Evolutionary conservation across 2,329 filamentous ascomycete species (phyloP), one percentile per base, ranked within the genome.

Genomic region (Venturia pyrina): DNA sequence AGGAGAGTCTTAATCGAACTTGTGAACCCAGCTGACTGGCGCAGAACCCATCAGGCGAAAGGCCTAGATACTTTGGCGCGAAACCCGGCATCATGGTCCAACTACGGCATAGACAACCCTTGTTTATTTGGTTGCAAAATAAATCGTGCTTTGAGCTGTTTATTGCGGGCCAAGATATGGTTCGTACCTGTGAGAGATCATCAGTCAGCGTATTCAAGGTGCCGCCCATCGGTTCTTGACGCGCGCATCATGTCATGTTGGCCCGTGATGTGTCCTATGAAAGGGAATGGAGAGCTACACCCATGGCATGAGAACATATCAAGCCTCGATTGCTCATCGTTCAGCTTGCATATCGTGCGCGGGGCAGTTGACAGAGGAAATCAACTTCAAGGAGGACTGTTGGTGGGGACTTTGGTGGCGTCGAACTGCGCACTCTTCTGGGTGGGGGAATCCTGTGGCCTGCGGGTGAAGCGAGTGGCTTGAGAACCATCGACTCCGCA

Each of bases 141-240:
- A 28, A 28, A 10, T 28, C 48, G 21, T 53, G 28, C n/a, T 59
- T 44, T 62, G 17, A 17, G 0, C 28, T 46, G 60, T 62, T 62
- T 62, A 62, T 44, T 44, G 60, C 19, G 37, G 60, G 60, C 60
- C 60, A 17, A 62, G 37, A 62, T 62, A 62, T 46, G 37, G 37
- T 62, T 62, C 60, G 43, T 62, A 62, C 60, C 60, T 62, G 28
- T 46, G 17, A 40, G 10, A 46, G 44, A 62, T 37, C 28, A 28
- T 62, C 34, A 44, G 60, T 46, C 40, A 43, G 37, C 60, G 21
- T 32, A 32, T 62, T 44, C 43, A n/a, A 37, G 53, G 32, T 59
- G 53, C 28, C 28, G 37, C 17, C 15, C 19, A 59, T 10, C 53
- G 17, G 19, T 34, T 59, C 28, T 59, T 59, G 53, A 59, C 32